Evolutionary conservation across 768 basidiomycete genomes (phyloP).

Genomic region (Boletus rubroflammeus): DNA sequence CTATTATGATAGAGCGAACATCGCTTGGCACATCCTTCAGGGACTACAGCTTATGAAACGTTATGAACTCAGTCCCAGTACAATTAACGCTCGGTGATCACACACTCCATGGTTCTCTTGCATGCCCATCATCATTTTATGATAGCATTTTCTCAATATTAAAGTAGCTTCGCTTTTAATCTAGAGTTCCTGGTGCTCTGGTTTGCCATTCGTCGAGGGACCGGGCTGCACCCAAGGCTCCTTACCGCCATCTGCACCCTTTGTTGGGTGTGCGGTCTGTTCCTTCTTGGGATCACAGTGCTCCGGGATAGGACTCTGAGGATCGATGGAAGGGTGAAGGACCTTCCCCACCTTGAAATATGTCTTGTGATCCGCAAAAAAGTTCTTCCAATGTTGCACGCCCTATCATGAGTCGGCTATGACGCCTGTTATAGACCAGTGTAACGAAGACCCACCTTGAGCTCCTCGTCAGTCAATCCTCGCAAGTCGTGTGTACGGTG

Average conservation of each 20-base stretch:
- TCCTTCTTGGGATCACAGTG: conserved; percentile 69
- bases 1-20: background rate
- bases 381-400: conserved; percentile 84
- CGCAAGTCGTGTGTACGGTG: conserved; percentile 91
- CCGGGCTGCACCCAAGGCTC: conserved; percentile 28
- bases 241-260: conserved; percentile 24
- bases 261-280: conserved; percentile 25
- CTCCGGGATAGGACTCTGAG: conserved; percentile 65
- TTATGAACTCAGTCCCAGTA: conserved; percentile 10
- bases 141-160: conserved; percentile 10
- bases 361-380: conserved; percentile 77
- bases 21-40: conserved; percentile 9
- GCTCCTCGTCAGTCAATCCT: conserved; percentile 69
- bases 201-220: conserved; percentile 7
- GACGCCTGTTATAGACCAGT: background rate
- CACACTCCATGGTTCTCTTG: conserved; percentile 21
- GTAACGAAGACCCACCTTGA: conserved; percentile 47
- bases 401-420: conserved; percentile 42
- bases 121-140: conserved; percentile 23
- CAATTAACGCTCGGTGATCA: conserved; percentile 5
- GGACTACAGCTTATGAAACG: conserved; percentile 20
- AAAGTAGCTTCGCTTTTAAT: conserved; percentile 19
- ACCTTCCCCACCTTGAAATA: conserved; percentile 80
- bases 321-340: conserved; percentile 72
- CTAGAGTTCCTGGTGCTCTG: conserved; percentile 30